These are phyloP conservation scores for Millerozyma miso DNA, from an alignment of 805 yeast species.

Conservation along the genomic window DNA sequence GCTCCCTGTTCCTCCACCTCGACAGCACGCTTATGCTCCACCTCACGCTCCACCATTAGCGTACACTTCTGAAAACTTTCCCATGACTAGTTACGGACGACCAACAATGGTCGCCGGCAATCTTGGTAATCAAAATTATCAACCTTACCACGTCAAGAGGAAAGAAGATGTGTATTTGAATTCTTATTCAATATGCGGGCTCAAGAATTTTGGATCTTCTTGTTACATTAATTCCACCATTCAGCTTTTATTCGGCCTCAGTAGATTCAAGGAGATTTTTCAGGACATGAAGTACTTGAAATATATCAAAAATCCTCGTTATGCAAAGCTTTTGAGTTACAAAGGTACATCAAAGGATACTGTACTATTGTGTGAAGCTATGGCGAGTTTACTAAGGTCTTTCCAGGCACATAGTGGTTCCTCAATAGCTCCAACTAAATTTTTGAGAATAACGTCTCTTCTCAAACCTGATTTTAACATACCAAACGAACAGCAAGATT, in stretches of 20 bases:
- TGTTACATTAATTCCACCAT: conserved; percentile 74
- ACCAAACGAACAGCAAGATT: conserved; percentile 77
- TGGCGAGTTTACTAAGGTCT: conserved; percentile 51
- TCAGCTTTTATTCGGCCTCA: conserved; percentile 61
- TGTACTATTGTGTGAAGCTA: conserved; percentile 42
- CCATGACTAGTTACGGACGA: neutral
- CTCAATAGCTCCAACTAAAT: conserved; percentile 61
- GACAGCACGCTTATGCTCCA: neutral
- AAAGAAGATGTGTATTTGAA: conserved; percentile 21
- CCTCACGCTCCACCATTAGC: neutral
- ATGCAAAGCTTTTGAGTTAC: conserved; percentile 17
- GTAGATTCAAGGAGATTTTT: conserved; percentile 47
- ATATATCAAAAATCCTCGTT: conserved; percentile 36
- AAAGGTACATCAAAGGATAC: conserved; percentile 16
- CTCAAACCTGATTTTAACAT: conserved; percentile 65
- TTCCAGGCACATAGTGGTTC: conserved; percentile 57
- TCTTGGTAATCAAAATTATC: neutral
- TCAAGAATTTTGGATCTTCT: conserved; percentile 66
- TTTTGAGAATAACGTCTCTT: conserved; percentile 47
- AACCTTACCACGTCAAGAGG: conserved; percentile 5
- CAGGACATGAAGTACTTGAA: conserved; percentile 39
- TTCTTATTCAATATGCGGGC: conserved; percentile 52
- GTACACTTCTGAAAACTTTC: neutral
- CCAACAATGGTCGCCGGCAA: neutral
- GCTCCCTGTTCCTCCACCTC: neutral